A percentile compares a stretch with the other conserved stretches of the same genome.
Evolutionary conservation across 805 yeast species (phyloP).

Genomic region (Monosporozyma aquatica): DNA sequence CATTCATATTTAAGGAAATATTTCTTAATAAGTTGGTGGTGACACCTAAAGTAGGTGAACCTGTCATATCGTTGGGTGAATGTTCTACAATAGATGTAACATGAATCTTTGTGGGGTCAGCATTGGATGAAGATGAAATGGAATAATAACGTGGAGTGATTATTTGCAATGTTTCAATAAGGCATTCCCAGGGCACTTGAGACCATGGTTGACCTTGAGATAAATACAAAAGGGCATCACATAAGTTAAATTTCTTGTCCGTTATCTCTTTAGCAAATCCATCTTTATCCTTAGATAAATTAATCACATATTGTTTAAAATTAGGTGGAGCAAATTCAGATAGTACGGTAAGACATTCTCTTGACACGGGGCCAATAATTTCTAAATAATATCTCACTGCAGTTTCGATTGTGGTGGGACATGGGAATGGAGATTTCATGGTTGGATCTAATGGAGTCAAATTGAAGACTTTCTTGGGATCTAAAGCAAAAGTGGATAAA

Average conservation of each 20-base stretch:
- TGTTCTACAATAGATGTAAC: conserved; percentile 91
- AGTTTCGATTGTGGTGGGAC: conserved; percentile 84
- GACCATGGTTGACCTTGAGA: conserved; percentile 66
- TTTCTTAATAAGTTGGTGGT: conserved; percentile 80
- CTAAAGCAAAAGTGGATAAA: conserved; percentile 52
- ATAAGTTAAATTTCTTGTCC: conserved; percentile 53
- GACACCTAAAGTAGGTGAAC: conserved; percentile 51
- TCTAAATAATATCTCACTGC: conserved; percentile 80
- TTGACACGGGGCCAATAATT: conserved; percentile 86
- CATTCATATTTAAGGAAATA: conserved; percentile 42
- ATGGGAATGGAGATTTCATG: conserved; percentile 51
- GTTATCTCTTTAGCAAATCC: conserved; percentile 60
- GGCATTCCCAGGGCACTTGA: conserved; percentile 70
- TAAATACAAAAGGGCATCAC: conserved; percentile 58
- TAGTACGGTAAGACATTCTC: conserved; percentile 68
- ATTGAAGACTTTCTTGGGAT: conserved; percentile 45
- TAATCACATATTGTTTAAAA: conserved; percentile 32
- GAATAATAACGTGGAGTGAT: conserved; percentile 94
- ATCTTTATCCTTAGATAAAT: conserved; percentile 58
- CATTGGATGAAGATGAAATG: conserved; percentile 78
- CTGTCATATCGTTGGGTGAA: conserved; percentile 26
- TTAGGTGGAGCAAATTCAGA: conserved; percentile 76
- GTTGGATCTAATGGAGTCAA: conserved; percentile 67
- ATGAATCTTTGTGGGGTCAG: conserved; percentile 66
- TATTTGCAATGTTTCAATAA: conserved; percentile 71